Base-by-base conservation (phyloP, 352 stramenopile species). In the Phytophthora nicotianae region DNA sequence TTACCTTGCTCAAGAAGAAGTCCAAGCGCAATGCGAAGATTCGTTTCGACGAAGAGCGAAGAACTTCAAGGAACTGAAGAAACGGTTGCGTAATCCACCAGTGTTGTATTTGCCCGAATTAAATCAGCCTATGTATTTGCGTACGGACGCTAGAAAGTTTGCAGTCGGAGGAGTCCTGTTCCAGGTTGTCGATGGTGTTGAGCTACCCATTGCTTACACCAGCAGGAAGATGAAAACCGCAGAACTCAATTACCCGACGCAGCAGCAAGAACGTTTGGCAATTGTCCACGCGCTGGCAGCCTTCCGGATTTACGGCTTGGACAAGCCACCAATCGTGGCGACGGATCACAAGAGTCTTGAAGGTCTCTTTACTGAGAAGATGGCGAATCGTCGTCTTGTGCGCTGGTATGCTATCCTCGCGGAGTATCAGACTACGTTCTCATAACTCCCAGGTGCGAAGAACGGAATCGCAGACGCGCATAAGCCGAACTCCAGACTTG, bases 151-250 rank as follows among this genome's bases (percentile, higher is more conserved):
- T 14, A 56, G 43, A 8, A 27, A 63, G 24, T 63, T 50, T 47
- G 43, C 43, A 17, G 48, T 49, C 8, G 38, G 56, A 14, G 37
- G 47, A 11, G 4, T 48, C 14, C 21, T 48, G 19, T 29, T 48
- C 21, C 41, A 48, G 13, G 21, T 27, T 2, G 41, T 16, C 5
- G 17, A 21, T 16, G 41, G 19, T 19, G 1, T 48, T 9, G 41
- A 48, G 19, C 41, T 7, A 23, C 41, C 41, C 4, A 48, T 48
- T 14, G 19, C 41, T 8, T 48, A 26, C 21, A 48, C 41, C 5
- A 58, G 41, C 17, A 47, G 41, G 17, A 70, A 70, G 35, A 70
- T 64, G 52, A 60, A 63, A 17, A 35, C 53, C 19, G 49, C 62
- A 5, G 49, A 70, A 41, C 19, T 65, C 0, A 59, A 59, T 20